Percentiles rank a stretch among this genome's conserved stretches.
Evolutionary conservation across 805 yeast species (phyloP).

Genomic region (Candida koratica): DNA sequence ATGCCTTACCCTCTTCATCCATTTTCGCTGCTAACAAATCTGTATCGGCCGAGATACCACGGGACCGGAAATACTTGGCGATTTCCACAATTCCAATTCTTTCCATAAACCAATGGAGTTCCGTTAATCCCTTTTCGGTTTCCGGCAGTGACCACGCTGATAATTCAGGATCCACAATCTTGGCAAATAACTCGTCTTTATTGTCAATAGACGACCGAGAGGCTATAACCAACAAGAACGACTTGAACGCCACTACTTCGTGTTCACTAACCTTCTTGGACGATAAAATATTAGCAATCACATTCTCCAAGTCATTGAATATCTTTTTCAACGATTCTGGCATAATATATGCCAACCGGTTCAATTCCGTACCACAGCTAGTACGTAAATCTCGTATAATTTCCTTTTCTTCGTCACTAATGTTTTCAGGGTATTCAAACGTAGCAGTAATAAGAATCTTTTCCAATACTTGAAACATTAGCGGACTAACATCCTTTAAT

Average conservation of each 20-base stretch:
- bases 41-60: slow-evolving; percentile 76
- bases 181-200: slow-evolving; percentile 73
- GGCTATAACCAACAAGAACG: slow-evolving; percentile 86
- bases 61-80: slow-evolving; percentile 79
- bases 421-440: slow-evolving; percentile 64
- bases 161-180: slow-evolving; percentile 90
- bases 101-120: slow-evolving; percentile 97
- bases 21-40: slow-evolving; percentile 73
- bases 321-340: slow-evolving; percentile 85
- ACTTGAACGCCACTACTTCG: slow-evolving; percentile 90
- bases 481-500: slow-evolving; percentile 66
- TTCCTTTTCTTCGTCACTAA: slow-evolving; percentile 72
- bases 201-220: slow-evolving; percentile 74
- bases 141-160: slow-evolving; percentile 89
- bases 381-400: slow-evolving; percentile 82
- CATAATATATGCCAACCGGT: slow-evolving; percentile 90
- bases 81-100: slow-evolving; percentile 91
- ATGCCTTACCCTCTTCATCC: slow-evolving; percentile 80
- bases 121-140: slow-evolving; percentile 83
- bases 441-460: slow-evolving; percentile 82
- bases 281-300: slow-evolving; percentile 65
- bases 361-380: slow-evolving; percentile 90
- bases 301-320: slow-evolving; percentile 76
- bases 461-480: slow-evolving; percentile 82
- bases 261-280: slow-evolving; percentile 76